Base-by-base conservation (phyloP, 1,139 yeast species). In the Kodamaea sp. region DNA sequence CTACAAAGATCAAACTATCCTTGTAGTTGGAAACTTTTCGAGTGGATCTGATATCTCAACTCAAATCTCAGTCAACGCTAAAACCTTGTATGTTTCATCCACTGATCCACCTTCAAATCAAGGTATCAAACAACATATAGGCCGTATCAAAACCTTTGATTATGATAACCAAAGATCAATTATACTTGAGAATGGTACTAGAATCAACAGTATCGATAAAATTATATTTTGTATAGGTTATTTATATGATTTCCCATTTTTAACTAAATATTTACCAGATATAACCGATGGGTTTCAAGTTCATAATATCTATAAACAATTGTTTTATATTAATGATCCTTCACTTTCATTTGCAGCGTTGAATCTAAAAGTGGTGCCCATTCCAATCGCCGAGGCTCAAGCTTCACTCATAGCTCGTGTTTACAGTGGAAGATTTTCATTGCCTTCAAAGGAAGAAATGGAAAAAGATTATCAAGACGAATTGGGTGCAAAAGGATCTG, bases 151-250 rank as follows among this genome's bases (percentile, higher is more conserved):
- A 8, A 46, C 53, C 29, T 64, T 69, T 40, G 57, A 64, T 35
- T 53, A 53, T 26, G 50, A 53, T 12, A 28, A 37, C 2, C 43
- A 51, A 26, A 51, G 59, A 38, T 55, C 72, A 0, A 60, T 61
- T 3, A 46, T 45, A 15, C 60, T 72, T 3, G 54, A 36, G 1
- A 59, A 59, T 24, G 68, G 66, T 9, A 48, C 49, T 9, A 43
- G 35, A 1, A 36, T 67, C 8, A 34, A 40, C 1, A 62, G 52
- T 22, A 62, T 74, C 29, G 79, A 74, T 48, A 37, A 37, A 2
- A 53, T 75, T 2, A 55, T 75, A 4, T 72, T 69, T 46, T 73
- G 78, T 51, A 75, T 79, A 2, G 80, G 79, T 5, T 74, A 73
- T 48, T 53, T 68, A 24, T 72, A 70, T 50, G 58, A 60, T 37